Base-by-base conservation (phyloP, 306 rosid species). In the Rosa chinensis region DNA sequence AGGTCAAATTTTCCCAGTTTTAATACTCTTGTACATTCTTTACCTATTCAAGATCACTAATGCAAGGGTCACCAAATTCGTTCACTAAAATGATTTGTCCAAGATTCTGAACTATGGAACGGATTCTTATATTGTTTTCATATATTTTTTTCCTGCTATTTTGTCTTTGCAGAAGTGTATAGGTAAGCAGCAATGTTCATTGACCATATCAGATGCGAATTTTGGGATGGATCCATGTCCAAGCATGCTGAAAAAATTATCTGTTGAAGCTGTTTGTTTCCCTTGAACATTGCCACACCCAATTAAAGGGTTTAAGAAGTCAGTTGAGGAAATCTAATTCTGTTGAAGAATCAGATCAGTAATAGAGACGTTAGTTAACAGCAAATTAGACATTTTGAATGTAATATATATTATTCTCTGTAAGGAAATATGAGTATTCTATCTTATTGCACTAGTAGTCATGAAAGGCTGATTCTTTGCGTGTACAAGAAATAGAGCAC, bases 151-250 rank as follows among this genome's bases (percentile, higher is more conserved):
- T 17, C 9, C 39, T 62, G 67, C 39, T 28, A 25, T 62, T 16
- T 62, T 32, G 8, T 62, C 68, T 62, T 25, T 28, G 6, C 68
- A 62, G 68, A 6, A 62, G 42, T 62, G 68, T 28, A 28, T 62
- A 5, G 68, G 68, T 13, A 25, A 62, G 68, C 68, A 62, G 68
- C 28, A 25, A 28, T 62, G 68, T 28, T 62, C 68, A 1, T 32
- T 62, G 42, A 62, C 20, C 42, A 62, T 62, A 62, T 62, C 68
- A 12, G 6, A 28, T 28, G 35, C 68, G 17, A 62, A 12, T 28
- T 62, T 62, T 62, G 68, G 42, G 20, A 12, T 12, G 42, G 68
- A 62, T 25, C 68, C 68, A 25, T 62, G 68, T 28, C 68, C 68
- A 62, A 62, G 68, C 18, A 62, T 62, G 5, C 20, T 62, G 20